Percentiles rank a stretch among this genome's conserved stretches.
Evolutionary conservation across 345 rosid species (phyloP).

Genomic region (Camelina sativa): DNA sequence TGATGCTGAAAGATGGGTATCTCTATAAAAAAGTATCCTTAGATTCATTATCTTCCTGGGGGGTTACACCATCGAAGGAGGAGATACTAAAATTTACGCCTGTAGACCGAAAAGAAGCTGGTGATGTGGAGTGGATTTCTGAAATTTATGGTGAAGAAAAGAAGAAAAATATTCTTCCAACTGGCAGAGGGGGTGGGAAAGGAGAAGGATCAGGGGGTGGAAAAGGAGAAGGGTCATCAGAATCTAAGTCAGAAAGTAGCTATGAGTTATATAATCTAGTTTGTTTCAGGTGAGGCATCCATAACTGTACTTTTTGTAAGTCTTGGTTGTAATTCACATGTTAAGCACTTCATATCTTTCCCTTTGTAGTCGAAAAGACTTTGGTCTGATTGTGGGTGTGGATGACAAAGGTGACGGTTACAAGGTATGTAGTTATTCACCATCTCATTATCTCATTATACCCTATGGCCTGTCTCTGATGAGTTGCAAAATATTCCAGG

Average conservation of each 20-base stretch:
- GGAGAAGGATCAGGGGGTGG: slow-evolving; percentile 59
- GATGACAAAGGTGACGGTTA: slow-evolving; percentile 78
- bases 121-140: slow-evolving; percentile 82
- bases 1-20: slow-evolving; percentile 93
- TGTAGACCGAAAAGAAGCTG: slow-evolving; percentile 63
- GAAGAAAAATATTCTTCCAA: slow-evolving; percentile 54
- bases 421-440: slow-evolving; percentile 58
- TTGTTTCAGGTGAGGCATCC: slow-evolving; percentile 65
- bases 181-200: slow-evolving; percentile 60
- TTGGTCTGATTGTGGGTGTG: slow-evolving; percentile 82
- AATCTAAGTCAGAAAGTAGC: slow-evolving; percentile 48
- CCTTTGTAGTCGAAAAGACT: slow-evolving; percentile 79
- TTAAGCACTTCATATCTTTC: slow-evolving; percentile 33
- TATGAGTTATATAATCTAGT: slow-evolving; percentile 71
- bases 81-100: slow-evolving; percentile 80
- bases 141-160: slow-evolving; percentile 83
- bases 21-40: slow-evolving; percentile 74
- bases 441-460: slow-evolving; percentile 25
- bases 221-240: slow-evolving; percentile 66
- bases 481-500: slow-evolving; percentile 51
- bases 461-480: slow-evolving; percentile 30
- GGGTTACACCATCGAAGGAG: slow-evolving; percentile 73
- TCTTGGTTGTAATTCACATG: slow-evolving; percentile 26
- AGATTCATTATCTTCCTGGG: slow-evolving; percentile 75
- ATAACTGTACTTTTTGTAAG: slow-evolving; percentile 25